A percentile compares a stretch with the other conserved stretches of the same genome.
Conservation (phyloP, 1,284 basidiomycete species). For the Sparassis latifolia region DNA sequence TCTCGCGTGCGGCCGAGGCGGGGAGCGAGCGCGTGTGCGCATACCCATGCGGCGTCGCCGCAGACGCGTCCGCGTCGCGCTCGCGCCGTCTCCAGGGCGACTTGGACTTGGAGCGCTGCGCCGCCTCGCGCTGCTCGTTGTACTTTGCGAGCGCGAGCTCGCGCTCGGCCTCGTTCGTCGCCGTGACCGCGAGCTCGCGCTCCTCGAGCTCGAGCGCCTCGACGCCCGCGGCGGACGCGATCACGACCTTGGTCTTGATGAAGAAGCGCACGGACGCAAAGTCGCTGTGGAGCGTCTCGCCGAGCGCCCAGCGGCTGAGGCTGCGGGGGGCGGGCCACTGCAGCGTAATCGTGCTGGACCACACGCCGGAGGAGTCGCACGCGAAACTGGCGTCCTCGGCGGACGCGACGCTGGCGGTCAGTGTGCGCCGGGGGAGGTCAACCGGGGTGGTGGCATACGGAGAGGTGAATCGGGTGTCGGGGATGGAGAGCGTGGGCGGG, state of each 20-base stretch:
- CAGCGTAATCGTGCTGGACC: slow-evolving; percentile 56
- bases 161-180: slow-evolving; percentile 64
- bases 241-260: slow-evolving; percentile 57
- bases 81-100: slow-evolving; percentile 38
- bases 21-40: slow-evolving; percentile 2
- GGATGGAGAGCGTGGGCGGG: neutral
- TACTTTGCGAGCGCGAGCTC: slow-evolving; percentile 59
- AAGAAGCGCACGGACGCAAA: slow-evolving; percentile 66
- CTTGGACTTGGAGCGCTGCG: slow-evolving; percentile 50
- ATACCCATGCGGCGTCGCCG: neutral
- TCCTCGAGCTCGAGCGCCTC: slow-evolving; percentile 66
- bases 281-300: slow-evolving; percentile 64
- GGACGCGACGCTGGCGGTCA: slow-evolving; percentile 47
- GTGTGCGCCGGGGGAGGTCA: slow-evolving; percentile 36
- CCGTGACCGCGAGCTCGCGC: slow-evolving; percentile 56
- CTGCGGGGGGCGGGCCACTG: slow-evolving; percentile 69
- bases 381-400: slow-evolving; percentile 49
- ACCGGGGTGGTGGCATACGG: slow-evolving; percentile 14
- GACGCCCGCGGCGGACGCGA: slow-evolving; percentile 46
- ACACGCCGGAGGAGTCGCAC: slow-evolving; percentile 47
- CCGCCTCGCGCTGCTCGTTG: slow-evolving; percentile 35
- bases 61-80: neutral
- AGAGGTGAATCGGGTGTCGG: slow-evolving; percentile 12
- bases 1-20: neutral
- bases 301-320: slow-evolving; percentile 66